Conservation (phyloP, 768 basidiomycete genomes). For the Dacryopinax spathularia region DNA sequence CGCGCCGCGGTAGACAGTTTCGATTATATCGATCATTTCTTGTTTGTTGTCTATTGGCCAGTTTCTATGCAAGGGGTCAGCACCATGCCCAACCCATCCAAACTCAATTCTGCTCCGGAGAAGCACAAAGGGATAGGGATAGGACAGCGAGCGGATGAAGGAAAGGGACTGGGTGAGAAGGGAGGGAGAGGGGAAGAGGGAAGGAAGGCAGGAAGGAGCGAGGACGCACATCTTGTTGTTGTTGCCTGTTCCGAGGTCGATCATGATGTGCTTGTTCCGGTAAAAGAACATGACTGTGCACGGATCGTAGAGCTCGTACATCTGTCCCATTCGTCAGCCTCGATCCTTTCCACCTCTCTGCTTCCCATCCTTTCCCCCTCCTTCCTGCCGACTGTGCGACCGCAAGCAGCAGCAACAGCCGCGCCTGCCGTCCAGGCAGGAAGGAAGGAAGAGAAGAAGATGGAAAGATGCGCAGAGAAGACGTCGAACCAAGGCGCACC, state of each 20-base stretch:
- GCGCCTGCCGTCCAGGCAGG: not conserved
- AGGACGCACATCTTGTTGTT: constrained; percentile 90
- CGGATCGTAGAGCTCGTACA: constrained; percentile 97
- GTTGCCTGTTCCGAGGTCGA: constrained; percentile 98
- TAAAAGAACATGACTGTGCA: constrained; percentile 99
- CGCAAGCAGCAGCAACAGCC: not conserved
- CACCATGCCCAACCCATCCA: not conserved
- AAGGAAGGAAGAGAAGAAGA: not conserved
- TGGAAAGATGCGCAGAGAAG: not conserved
- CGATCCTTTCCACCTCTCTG: too few relatives aligned
- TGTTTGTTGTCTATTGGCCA: constrained; percentile 99
- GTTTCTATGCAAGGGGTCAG: constrained; percentile 43
- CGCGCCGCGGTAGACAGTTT: constrained; percentile 95
- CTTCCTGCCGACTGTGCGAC: not conserved
- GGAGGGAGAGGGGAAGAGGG: not conserved
- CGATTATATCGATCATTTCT: constrained; percentile 96
- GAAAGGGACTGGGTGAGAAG: not conserved
- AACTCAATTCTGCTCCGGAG: too few relatives aligned
- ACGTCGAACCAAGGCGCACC: constrained; percentile 31
- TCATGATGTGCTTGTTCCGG: constrained; percentile 99
- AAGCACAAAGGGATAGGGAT: not conserved
- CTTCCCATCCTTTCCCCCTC: too few relatives aligned
- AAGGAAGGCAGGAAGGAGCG: not conserved
- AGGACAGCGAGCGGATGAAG: not conserved
- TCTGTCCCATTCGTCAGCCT: constrained; percentile 33